phyloP scores from a whole-genome alignment of 768 basidiomycete genomes.

The Hydnomerulius pinastri region DNA sequence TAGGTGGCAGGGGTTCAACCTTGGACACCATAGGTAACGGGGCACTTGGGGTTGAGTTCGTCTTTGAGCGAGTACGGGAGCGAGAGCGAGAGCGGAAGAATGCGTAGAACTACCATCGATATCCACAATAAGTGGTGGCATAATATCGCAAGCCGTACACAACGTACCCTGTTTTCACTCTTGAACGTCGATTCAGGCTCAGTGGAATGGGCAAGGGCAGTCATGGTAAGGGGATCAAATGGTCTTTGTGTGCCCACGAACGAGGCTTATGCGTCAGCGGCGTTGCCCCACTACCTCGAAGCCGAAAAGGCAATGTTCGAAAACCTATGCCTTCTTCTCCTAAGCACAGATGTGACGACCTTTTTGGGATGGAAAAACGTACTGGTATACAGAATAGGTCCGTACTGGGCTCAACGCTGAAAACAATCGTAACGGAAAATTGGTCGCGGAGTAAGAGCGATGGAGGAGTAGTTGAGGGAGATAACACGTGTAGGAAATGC shows the following conservation, averaged over 20 bases:
- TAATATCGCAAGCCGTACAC: background rate
- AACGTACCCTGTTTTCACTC: conserved; percentile 51
- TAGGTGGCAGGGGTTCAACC: conserved; percentile 11
- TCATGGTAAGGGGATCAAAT: conserved; percentile 9
- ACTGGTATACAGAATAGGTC: background rate
- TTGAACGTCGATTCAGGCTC: conserved; percentile 11
- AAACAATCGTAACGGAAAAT: conserved; percentile 1
- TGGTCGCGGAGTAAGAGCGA: conserved; percentile 35
- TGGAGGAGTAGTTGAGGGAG: conserved; percentile 40
- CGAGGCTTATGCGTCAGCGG: conserved; percentile 2
- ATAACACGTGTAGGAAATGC: conserved; percentile 46
- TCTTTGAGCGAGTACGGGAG: conserved; percentile 33
- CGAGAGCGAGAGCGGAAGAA: conserved; percentile 65
- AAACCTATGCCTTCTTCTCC: conserved; percentile 1
- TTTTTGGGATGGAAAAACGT: background rate
- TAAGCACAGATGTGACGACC: background rate
- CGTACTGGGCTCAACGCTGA: background rate
- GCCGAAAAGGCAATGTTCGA: background rate
- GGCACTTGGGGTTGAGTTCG: conserved; percentile 1
- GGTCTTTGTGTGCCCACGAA: conserved; percentile 8
- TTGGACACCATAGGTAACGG: conserved; percentile 14
- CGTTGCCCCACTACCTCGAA: background rate
- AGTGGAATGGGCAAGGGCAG: conserved; percentile 3
- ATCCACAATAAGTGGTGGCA: background rate
- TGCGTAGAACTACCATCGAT: conserved; percentile 50